Evolutionary conservation across 1,139 yeast genomes (phyloP), one percentile per base, ranked within the genome.

Genomic region (Yamadazyma dendronema): DNA sequence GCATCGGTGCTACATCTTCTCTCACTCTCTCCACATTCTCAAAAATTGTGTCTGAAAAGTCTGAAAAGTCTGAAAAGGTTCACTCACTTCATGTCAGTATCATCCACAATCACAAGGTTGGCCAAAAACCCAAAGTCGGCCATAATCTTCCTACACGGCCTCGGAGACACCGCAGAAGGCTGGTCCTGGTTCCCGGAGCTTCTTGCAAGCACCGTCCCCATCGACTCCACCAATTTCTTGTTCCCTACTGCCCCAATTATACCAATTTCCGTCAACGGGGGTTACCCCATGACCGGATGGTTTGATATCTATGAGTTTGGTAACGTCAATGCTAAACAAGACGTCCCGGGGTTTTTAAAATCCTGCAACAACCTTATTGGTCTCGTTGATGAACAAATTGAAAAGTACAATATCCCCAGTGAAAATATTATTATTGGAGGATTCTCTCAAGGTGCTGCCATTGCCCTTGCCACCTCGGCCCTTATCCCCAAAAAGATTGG

Each of bases 371-470:
- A 63, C 2, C 65, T 89, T 32, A 72, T 77, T 42, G 55, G 55
- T 2, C 65, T 81, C 41, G 72, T 92, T 34, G 63, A 74, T 17
- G 83, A 82, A 43, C 90, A 88, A 56, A 26, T 35, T 10, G 75
- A 72, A 6, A 57, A 57, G 4, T 46, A 59, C 38, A 85, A 94
- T 3, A 75, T 90, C 27, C 76, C 82, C 2, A 65, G 89, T 0
- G 81, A 84, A 27, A 76, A 83, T 37, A 84, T 92, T 35, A 70
- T 92, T 12, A 67, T 92, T 44, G 97, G 97, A 25, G 98, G 98
- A 1, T 92, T 92, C 56, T 83, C 95, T 6, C 98, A 92, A 62
- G 98, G 98, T 41, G 95, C 89, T 34, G 92, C 95, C 1, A 48
- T 90, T 10, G 65, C 95, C 1, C 64, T 86, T 41, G 90, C 89